Base-by-base conservation (phyloP, 2,329 filamentous ascomycete genomes). In the Berkeleyomyces rouxiae region DNA sequence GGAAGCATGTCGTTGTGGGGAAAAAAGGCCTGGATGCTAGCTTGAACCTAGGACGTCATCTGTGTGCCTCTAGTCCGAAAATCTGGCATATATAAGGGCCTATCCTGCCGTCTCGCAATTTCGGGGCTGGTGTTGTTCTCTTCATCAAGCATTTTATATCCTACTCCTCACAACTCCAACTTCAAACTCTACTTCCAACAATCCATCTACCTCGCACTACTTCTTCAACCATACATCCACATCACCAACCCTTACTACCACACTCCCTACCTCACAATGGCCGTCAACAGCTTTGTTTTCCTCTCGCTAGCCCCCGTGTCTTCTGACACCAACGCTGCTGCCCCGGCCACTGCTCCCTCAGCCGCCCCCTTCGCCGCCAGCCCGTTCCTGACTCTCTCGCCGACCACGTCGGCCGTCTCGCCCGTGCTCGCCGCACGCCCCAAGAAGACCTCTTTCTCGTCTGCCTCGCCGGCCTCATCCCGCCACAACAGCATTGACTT, bases 351-450 rank as follows among this genome's bases (percentile, higher is more conserved):
- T 43, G 31, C 59, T 36, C 49, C 60, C 43, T 39, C 33, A 7
- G 61, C 43, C 58, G 40, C 10, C 49, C 62, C 49, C 46, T 40
- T 9, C 33, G 6, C 40, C 9, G 43, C 49, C 62, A 61, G 61
- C 61, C 61, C 49, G 2, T 84, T 84, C 74, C 77, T 84, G 66
- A 76, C 78, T 39, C 76, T 84, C 59, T 80, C 79, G n/a, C 82
- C 82, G 47, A 76, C 76, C 68, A 82, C 78, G 39, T 84, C 81
- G 13, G 71, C 74, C 64, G 81, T 78, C 33, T 82, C 81, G 72
- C 80, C 81, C 61, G 75, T 74, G 69, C 70, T 72, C 53, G 74
- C 73, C 37, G 69, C 70, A 65, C 7, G 62, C 61, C 70, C 59
- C 46, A 43, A 39, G 46, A 51, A 39, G 43, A 10, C 53, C 11